Percentiles rank a stretch among this genome's conserved stretches.
phyloP scores from a whole-genome alignment of 2,329 filamentous ascomycete genomes.

The Sarocladium strictum region DNA sequence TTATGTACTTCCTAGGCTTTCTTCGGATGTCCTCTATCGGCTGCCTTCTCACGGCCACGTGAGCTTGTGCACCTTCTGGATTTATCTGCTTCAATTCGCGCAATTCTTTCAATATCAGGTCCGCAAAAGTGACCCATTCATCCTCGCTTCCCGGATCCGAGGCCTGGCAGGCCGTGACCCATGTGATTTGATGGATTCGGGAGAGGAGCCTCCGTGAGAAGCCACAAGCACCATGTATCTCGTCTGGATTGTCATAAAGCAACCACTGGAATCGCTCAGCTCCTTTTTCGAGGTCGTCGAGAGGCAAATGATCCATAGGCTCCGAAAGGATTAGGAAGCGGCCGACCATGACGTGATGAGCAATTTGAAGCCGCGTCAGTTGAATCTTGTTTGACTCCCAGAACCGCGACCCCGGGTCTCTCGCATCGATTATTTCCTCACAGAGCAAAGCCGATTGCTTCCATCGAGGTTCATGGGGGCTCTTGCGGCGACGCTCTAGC shows the following conservation, averaged over 20 bases:
- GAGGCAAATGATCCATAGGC: constrained; percentile 28
- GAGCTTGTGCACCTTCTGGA: constrained; percentile 16
- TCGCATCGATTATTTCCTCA: constrained; percentile 27
- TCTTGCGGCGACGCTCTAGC: constrained; percentile 28
- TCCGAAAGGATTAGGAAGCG: constrained; percentile 33
- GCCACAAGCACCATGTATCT: constrained; percentile 35
- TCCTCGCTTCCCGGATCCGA: not conserved
- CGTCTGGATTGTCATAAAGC: constrained; percentile 30
- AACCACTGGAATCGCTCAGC: constrained; percentile 31
- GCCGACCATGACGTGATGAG: constrained; percentile 33
- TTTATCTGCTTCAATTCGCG: not conserved
- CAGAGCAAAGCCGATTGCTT: constrained; percentile 29
- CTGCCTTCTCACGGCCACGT: constrained; percentile 8
- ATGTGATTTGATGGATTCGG: constrained; percentile 31
- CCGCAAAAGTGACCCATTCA: not conserved
- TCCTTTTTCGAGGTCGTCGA: constrained; percentile 23
- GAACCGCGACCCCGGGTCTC: constrained; percentile 30
- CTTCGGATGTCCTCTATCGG: constrained; percentile 25
- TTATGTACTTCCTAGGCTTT: constrained; percentile 17
- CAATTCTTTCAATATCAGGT: not conserved
- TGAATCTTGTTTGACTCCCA: constrained; percentile 28
- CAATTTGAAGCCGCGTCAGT: constrained; percentile 26
- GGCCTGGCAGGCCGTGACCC: constrained; percentile 20
- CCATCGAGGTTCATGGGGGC: constrained; percentile 29
- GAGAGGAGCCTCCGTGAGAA: constrained; percentile 34